A percentile compares a stretch with the other conserved stretches of the same genome.
Conservation (phyloP, 192 early-diverging fungal genomes). For the Coemansia sp. region DNA sequence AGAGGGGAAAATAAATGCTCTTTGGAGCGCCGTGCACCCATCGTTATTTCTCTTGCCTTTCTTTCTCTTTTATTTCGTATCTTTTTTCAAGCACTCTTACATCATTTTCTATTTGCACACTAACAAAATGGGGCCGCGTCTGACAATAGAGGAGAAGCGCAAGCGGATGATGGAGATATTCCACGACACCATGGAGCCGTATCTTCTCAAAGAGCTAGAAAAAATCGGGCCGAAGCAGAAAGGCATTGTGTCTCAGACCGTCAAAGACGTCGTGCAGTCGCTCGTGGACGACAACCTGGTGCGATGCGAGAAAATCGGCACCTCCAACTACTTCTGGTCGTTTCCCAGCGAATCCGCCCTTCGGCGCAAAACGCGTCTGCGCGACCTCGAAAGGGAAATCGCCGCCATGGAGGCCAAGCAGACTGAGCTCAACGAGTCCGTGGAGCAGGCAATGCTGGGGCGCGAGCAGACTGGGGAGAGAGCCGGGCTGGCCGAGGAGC, state of each 20-base stretch:
- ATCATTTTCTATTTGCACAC: neutral
- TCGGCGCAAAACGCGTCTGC: slow-evolving; percentile 52
- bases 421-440: slow-evolving; percentile 44
- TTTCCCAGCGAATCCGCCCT: slow-evolving; percentile 69
- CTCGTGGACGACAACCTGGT: slow-evolving; percentile 82
- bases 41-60: neutral
- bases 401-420: slow-evolving; percentile 46
- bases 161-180: slow-evolving; percentile 58
- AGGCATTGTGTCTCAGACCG: slow-evolving; percentile 75
- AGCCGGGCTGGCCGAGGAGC: slow-evolving; percentile 44
- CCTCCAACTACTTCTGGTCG: slow-evolving; percentile 91
- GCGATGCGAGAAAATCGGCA: slow-evolving; percentile 79
- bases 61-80: neutral
- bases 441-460: slow-evolving; percentile 55
- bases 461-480: slow-evolving; percentile 70
- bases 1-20: too few species aligned
- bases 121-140: slow-evolving; percentile 23
- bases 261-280: slow-evolving; percentile 80
- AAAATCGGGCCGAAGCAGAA: slow-evolving; percentile 75
- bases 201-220: slow-evolving; percentile 81
- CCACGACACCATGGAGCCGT: slow-evolving; percentile 64
- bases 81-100: neutral
- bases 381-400: slow-evolving; percentile 54
- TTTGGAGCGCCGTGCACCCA: too few species aligned
- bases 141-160: slow-evolving; percentile 56